Conservation (phyloP, 1,139 yeast genomes). For the Zygosaccharomyces sapae region DNA sequence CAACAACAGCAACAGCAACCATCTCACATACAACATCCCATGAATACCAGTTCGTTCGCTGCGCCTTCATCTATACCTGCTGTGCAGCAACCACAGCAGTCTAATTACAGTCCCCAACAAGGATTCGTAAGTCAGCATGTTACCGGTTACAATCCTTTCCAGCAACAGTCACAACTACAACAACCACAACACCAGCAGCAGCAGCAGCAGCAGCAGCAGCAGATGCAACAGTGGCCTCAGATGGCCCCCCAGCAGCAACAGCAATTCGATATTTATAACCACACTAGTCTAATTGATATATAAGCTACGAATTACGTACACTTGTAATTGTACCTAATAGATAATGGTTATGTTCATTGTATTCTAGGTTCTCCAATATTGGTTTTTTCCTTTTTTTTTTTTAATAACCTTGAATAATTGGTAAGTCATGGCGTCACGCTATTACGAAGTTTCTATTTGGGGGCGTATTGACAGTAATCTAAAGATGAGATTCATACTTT, state of each 20-base stretch:
- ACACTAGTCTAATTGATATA: slow-evolving; percentile 33
- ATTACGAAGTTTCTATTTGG: no score
- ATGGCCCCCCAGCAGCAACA: slow-evolving; percentile 18
- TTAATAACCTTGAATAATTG: no score
- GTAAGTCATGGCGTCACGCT: no score
- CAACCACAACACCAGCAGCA: slow-evolving; percentile 18
- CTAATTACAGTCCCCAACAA: slow-evolving; percentile 36
- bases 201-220: slow-evolving; percentile 17
- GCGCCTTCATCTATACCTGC: slow-evolving; percentile 14
- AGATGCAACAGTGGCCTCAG: slow-evolving; percentile 19
- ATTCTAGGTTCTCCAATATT: no score
- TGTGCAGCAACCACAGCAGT: slow-evolving; percentile 31
- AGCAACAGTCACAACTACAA: slow-evolving; percentile 20
- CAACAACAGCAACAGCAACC: slow-evolving; percentile 33
- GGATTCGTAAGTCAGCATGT: slow-evolving; percentile 7
- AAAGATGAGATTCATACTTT: no score
- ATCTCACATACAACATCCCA: slow-evolving; percentile 60
- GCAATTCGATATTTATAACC: slow-evolving; percentile 16
- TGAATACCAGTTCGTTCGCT: slow-evolving; percentile 37
- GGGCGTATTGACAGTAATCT: no score
- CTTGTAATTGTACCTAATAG: slow-evolving; percentile 4
- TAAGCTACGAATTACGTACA: slow-evolving; percentile 8
- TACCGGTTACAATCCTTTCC: slow-evolving; percentile 23
- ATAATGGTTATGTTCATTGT: background rate
- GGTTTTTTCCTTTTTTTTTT: no score